Conservation (phyloP, 2,329 filamentous ascomycete species). For the Fusarium sp. region DNA sequence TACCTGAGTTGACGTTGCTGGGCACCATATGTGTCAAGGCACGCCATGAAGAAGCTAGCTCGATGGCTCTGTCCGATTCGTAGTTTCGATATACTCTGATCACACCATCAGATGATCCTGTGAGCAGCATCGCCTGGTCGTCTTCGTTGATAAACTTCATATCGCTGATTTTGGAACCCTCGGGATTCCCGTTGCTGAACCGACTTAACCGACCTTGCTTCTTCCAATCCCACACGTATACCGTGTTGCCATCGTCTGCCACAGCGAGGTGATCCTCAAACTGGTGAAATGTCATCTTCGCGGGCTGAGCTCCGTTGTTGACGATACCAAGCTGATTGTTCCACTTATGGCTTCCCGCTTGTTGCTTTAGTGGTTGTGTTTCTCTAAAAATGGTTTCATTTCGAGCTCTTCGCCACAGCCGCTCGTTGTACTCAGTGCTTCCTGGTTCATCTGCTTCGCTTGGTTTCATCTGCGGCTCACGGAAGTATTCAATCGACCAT, state of each 20-base stretch:
- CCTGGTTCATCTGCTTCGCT: constrained; percentile 96
- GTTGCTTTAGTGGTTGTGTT: constrained; percentile 92
- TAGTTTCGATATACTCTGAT: constrained; percentile 95
- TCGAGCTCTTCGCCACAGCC: constrained; percentile 89
- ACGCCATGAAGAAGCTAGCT: constrained; percentile 90
- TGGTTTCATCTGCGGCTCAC: constrained; percentile 97
- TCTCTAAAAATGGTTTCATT: constrained; percentile 94
- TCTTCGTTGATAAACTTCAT: constrained; percentile 99
- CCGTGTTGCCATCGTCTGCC: constrained; percentile 90
- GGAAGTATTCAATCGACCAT: constrained; percentile 98
- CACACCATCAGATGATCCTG: constrained; percentile 93
- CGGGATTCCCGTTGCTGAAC: constrained; percentile 95
- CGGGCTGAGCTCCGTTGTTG: constrained; percentile 89
- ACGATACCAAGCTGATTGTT: constrained; percentile 84
- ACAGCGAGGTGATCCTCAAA: constrained; percentile 97
- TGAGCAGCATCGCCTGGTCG: constrained; percentile 93
- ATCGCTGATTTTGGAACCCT: constrained; percentile 91
- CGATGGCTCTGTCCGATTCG: constrained; percentile 78
- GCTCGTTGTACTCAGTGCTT: constrained; percentile 94
- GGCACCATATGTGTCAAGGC: constrained; percentile 94
- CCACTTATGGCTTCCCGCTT: constrained; percentile 88
- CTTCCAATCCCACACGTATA: constrained; percentile 95
- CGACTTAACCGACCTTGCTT: constrained; percentile 78
- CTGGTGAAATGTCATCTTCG: constrained; percentile 96
- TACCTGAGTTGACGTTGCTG: constrained; percentile 91